Percentiles rank a stretch among this genome's conserved stretches.
phyloP scores from a whole-genome alignment of 2,329 filamentous ascomycete genomes.

The Colletotrichum orchidophilum region DNA sequence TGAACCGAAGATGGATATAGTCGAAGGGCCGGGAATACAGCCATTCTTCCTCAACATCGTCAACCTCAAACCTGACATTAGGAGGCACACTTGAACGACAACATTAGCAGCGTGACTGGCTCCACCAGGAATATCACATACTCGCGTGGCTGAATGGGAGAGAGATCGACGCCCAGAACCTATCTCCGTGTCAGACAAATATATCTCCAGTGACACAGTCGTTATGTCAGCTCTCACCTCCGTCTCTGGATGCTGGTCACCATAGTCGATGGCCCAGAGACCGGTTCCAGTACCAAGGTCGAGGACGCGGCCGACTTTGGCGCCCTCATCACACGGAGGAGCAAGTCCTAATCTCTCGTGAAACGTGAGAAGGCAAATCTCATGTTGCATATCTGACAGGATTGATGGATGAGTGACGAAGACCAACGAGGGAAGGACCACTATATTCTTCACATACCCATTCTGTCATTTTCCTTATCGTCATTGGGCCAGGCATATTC shows the following conservation, averaged over 20 bases:
- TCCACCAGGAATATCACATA: conserved; percentile 38
- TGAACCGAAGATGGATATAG: conserved; percentile 65
- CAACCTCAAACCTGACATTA: conserved; percentile 50
- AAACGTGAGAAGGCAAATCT: conserved; percentile 58
- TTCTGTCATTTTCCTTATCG: conserved; percentile 5
- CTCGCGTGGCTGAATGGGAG: conserved; percentile 50
- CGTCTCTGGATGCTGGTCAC: conserved; percentile 46
- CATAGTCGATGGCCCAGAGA: conserved; percentile 50
- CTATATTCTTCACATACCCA: conserved; percentile 33
- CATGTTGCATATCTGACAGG: conserved; percentile 60
- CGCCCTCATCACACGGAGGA: conserved; percentile 11
- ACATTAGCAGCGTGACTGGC: conserved; percentile 37
- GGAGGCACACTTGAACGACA: conserved; percentile 46
- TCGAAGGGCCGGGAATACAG: conserved; percentile 57
- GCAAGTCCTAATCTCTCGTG: conserved; percentile 34
- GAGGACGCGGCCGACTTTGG: conserved; percentile 28
- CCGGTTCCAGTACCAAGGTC: conserved; percentile 42
- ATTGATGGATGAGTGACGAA: too few species aligned
- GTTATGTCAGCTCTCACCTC: conserved; percentile 34
- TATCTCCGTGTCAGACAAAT: not conserved
- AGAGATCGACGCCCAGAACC: conserved; percentile 50
- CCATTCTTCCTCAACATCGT: conserved; percentile 43
- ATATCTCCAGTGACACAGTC: too few species aligned
- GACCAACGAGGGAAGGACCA: not conserved
- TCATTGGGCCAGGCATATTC: conserved; percentile 28